These are phyloP conservation scores for Wickerhamiella allomyrinae DNA, from an alignment of 805 yeast species.

Conservation along the genomic window DNA sequence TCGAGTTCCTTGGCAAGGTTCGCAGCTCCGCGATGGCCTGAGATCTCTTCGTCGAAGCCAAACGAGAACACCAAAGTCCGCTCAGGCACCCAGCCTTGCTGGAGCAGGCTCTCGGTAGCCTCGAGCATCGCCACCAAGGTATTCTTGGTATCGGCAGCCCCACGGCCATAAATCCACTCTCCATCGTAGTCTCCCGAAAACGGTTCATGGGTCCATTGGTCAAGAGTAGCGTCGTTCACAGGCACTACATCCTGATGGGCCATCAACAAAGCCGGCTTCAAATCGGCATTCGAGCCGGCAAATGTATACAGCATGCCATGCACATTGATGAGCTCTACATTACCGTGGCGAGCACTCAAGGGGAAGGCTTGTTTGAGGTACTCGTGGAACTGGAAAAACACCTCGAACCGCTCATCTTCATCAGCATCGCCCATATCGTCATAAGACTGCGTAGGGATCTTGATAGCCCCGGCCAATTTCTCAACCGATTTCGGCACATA, in stretches of 20 bases:
- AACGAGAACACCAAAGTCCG: slow-evolving; percentile 52
- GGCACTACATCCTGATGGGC: slow-evolving; percentile 83
- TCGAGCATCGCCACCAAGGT: slow-evolving; percentile 52
- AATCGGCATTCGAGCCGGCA: slow-evolving; percentile 35
- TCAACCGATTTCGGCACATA: slow-evolving; percentile 11
- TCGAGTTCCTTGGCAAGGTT: slow-evolving; percentile 35
- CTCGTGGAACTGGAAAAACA: slow-evolving; percentile 33
- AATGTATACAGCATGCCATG: slow-evolving; percentile 55
- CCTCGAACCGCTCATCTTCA: slow-evolving; percentile 37
- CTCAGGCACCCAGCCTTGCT: slow-evolving; percentile 39
- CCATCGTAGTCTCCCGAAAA: slow-evolving; percentile 58
- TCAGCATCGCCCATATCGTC: slow-evolving; percentile 39
- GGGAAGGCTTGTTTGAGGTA: slow-evolving; percentile 41
- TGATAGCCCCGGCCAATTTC: slow-evolving; percentile 37
- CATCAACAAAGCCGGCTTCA: slow-evolving; percentile 56
- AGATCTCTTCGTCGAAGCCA: slow-evolving; percentile 73
- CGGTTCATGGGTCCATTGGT: slow-evolving; percentile 56
- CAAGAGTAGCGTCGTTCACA: slow-evolving; percentile 39
- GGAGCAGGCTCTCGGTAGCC: slow-evolving; percentile 41
- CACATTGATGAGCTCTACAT: slow-evolving; percentile 41
- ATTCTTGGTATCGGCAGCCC: slow-evolving; percentile 65
- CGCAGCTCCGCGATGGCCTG: slow-evolving; percentile 49
- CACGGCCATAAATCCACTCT: slow-evolving; percentile 57
- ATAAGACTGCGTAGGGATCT: slow-evolving; percentile 47
- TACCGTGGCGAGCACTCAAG: slow-evolving; percentile 30